Conservation (phyloP, 1,284 basidiomycete species). For the Somion occarium region DNA sequence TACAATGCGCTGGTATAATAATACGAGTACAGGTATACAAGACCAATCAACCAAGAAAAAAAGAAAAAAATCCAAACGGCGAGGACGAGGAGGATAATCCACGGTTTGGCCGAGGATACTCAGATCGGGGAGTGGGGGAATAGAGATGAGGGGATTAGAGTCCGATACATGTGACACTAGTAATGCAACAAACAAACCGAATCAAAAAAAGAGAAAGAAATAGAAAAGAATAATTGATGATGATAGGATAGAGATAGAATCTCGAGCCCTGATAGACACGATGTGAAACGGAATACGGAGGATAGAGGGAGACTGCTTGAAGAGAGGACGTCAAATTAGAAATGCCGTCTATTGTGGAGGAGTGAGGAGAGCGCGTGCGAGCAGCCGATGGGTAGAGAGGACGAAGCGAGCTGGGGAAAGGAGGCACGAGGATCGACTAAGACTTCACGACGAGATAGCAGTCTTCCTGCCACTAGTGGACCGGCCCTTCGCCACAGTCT, state of each 20-base stretch:
- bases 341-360: not conserved
- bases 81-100: not conserved
- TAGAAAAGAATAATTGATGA: too few relatives aligned
- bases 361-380: not conserved
- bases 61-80: not conserved
- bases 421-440: not conserved
- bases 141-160: not conserved
- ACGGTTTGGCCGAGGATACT: not conserved
- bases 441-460: not conserved
- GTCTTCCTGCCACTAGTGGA: not conserved
- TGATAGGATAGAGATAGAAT: not conserved
- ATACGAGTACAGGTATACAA: not conserved
- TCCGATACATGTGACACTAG: not conserved
- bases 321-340: not conserved
- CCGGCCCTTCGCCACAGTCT: constrained; percentile 6
- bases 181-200: not conserved
- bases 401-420: not conserved
- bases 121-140: not conserved
- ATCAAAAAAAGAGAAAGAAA: not conserved
- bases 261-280: not conserved
- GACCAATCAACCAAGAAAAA: not conserved
- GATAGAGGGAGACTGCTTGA: not conserved
- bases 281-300: not conserved
- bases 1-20: not conserved
- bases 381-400: not conserved